phyloP scores from a whole-genome alignment of 768 basidiomycete genomes.

The Infundibulicybe gibba region DNA sequence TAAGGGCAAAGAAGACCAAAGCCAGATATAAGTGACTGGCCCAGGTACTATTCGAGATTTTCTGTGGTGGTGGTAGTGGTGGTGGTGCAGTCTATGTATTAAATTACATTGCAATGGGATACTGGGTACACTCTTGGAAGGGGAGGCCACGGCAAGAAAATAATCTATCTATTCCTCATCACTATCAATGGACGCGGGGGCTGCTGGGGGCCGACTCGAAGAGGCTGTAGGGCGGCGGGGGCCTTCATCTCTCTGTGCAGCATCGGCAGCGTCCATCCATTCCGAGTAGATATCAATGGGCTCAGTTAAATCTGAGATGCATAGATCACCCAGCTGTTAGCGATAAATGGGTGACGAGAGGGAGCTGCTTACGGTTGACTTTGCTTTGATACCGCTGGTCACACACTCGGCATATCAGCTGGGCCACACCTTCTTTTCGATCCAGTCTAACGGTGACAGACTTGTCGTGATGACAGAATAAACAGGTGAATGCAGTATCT shows the following conservation, averaged over 20 bases:
- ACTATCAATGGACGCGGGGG: constrained; percentile 40
- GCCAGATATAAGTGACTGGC: too few relatives aligned
- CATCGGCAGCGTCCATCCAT: constrained; percentile 89
- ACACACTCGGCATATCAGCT: constrained; percentile 79
- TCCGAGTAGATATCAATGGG: constrained; percentile 88
- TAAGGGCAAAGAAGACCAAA: too few relatives aligned
- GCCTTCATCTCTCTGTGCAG: constrained; percentile 65
- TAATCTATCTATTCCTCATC: constrained; percentile 38
- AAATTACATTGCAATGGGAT: neutral
- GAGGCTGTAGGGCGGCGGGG: constrained; percentile 50
- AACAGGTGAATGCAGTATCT: constrained; percentile 84
- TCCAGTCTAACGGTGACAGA: constrained; percentile 84
- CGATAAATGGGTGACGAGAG: constrained; percentile 2
- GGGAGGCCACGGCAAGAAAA: constrained; percentile 2
- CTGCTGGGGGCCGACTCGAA: constrained; percentile 54
- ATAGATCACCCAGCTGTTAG: constrained; percentile 4
- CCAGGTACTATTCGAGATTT: too few relatives aligned
- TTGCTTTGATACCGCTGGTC: constrained; percentile 87
- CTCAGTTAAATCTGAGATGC: constrained; percentile 69
- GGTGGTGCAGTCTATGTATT: neutral
- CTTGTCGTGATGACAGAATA: constrained; percentile 89
- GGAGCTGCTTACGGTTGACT: constrained; percentile 64
- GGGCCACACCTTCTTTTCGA: constrained; percentile 79
- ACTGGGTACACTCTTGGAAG: too few relatives aligned
- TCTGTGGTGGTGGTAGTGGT: too few relatives aligned